These are phyloP conservation scores for Astrothelium subdiscretum DNA, from an alignment of 495 filamentous ascomycete species.

Conservation along the genomic window DNA sequence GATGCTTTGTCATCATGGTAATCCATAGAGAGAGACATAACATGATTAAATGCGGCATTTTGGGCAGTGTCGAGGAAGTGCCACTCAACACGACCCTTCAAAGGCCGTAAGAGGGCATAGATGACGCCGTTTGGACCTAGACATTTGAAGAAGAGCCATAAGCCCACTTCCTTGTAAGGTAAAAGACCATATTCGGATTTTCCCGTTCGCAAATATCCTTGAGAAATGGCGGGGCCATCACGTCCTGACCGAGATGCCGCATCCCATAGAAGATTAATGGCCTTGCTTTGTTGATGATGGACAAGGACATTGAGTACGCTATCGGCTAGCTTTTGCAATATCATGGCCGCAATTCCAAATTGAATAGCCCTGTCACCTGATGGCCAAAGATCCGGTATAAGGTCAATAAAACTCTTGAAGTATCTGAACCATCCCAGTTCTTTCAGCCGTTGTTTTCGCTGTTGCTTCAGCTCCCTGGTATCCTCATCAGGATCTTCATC, in stretches of 20 bases:
- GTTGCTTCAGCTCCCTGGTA: conserved; percentile 17
- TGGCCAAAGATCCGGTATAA: conserved; percentile 29
- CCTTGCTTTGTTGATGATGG: conserved; percentile 25
- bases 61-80: conserved; percentile 50
- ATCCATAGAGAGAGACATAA: conserved; percentile 68
- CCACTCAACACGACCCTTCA: conserved; percentile 37
- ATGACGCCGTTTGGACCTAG: conserved; percentile 3
- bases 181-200: conserved; percentile 12
- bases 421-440: conserved; percentile 28
- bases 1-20: conserved; percentile 67
- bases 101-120: background rate
- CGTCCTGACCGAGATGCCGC: background rate
- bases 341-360: conserved; percentile 16
- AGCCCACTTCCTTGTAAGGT: conserved; percentile 21
- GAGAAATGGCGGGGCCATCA: background rate
- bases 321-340: conserved; percentile 14
- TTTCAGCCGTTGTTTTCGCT: conserved; percentile 22
- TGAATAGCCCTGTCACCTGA: conserved; percentile 19
- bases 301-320: conserved; percentile 25
- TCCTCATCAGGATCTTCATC: conserved; percentile 19
- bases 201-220: conserved; percentile 4
- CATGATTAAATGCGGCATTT: conserved; percentile 57
- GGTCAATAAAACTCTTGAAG: conserved; percentile 24
- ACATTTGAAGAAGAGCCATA: conserved; percentile 24
- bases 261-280: background rate